phyloP scores from a whole-genome alignment of 2,329 filamentous ascomycete species.

The Dactylellina parvicollis region DNA sequence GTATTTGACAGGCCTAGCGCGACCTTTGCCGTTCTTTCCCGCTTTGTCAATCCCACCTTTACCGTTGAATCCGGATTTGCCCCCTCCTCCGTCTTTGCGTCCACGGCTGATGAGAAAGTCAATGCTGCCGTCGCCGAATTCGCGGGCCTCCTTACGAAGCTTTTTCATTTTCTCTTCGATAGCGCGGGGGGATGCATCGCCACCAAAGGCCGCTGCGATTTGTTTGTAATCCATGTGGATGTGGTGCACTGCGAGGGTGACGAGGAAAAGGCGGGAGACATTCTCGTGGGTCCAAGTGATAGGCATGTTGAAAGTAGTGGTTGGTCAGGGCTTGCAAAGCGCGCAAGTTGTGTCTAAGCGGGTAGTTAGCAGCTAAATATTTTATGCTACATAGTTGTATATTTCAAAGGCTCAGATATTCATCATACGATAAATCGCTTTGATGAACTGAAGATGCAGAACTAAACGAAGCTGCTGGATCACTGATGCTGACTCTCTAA shows the following conservation, averaged over 20 bases:
- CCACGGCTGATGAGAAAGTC: constrained; percentile 38
- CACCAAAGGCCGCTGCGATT: constrained; percentile 48
- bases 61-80: constrained; percentile 14
- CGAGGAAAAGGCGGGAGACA: constrained; percentile 52
- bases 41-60: constrained; percentile 20
- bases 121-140: constrained; percentile 42
- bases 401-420: too few species aligned
- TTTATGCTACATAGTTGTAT: too few species aligned
- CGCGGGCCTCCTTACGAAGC: constrained; percentile 50
- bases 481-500: too few species aligned
- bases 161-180: constrained; percentile 55
- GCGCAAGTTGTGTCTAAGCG: background rate
- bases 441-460: too few species aligned
- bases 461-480: too few species aligned
- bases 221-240: constrained; percentile 55
- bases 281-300: constrained; percentile 54
- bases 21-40: constrained; percentile 31
- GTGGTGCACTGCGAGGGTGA: constrained; percentile 51
- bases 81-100: constrained; percentile 22
- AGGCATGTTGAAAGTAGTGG: constrained; percentile 31
- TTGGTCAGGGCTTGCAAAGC: background rate
- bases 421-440: too few species aligned
- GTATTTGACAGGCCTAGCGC: constrained; percentile 48
- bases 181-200: constrained; percentile 47
- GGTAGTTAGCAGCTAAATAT: background rate